Base-by-base conservation (phyloP, 371 early-diverging fungal species). In the Mortierella sp. region DNA sequence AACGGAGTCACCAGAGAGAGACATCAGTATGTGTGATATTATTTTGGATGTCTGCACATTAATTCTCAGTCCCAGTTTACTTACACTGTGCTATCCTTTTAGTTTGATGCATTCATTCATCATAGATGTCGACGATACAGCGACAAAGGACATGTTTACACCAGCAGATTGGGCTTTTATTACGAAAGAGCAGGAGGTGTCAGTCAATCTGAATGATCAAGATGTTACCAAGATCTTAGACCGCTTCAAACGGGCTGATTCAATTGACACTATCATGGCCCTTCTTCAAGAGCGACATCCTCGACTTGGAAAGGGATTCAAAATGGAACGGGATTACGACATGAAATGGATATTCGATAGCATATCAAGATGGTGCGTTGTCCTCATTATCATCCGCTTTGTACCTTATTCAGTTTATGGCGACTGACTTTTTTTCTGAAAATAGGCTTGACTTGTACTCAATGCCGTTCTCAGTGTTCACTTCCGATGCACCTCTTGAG, bases 81-180 rank as follows among this genome's bases (percentile, higher is more conserved):
- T 16, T 57, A 14, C 56, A 52, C 30, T 57, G 47, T 48, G 2
- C 28, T 48, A 46, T 16, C 48, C 21, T 47, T 44, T 66, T 51
- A 66, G 66, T 19, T 23, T 66, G 18, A 52, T 66, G 0, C 66
- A 66, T 25, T 66, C 66, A 7, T 59, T 59, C 59, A 59, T 66
- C 23, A 43, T 66, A 2, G 66, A 66, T 47, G 59, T 43, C 6
- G 59, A 59, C 16, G 66, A 66, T 23, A 16, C 37, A 0, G 23
- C 25, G 1, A 19, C 23, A 5, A 18, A 29, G 37, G 7, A 7
- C 12, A 25, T 66, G 29, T 66, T 66, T 37, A 9, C 28, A 4
- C 30, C 52, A 7, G 43, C 4, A 0, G 66, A 66, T 19, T 66
- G 59, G 66, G 37, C n/a, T 11, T 53, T 60, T 46, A 67, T 67